These are phyloP conservation scores for Neospermospora avenae DNA, from an alignment of 2,329 filamentous ascomycete species.

Conservation along the genomic window DNA sequence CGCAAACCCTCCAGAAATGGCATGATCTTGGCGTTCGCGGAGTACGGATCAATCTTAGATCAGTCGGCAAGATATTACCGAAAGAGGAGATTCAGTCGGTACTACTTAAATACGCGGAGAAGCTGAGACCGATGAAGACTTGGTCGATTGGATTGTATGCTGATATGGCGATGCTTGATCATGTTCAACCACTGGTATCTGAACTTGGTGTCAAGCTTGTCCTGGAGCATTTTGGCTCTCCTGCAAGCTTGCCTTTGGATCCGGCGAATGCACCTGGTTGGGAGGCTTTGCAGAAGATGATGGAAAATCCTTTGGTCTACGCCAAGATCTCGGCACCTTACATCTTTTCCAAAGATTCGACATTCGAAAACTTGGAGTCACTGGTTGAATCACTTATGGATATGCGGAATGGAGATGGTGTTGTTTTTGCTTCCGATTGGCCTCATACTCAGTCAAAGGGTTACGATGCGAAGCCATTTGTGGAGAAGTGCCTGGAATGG, in stretches of 20 bases:
- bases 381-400: slow-evolving; percentile 48
- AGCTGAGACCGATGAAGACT: slow-evolving; percentile 39
- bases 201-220: slow-evolving; percentile 12
- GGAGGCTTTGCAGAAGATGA: slow-evolving; percentile 11
- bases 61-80: slow-evolving; percentile 38
- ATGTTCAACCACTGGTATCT: slow-evolving; percentile 12
- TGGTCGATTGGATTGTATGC: slow-evolving; percentile 15
- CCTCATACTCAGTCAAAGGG: slow-evolving; percentile 60
- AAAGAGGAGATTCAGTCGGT: slow-evolving; percentile 23
- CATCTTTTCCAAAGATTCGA: slow-evolving; percentile 45
- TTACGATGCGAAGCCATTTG: slow-evolving; percentile 52
- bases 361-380: slow-evolving; percentile 44
- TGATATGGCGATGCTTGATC: slow-evolving; percentile 14
- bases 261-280: slow-evolving; percentile 7
- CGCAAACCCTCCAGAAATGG: slow-evolving; percentile 47
- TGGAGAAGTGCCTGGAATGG: slow-evolving; percentile 51
- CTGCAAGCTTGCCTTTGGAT: slow-evolving; percentile 7
- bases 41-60: slow-evolving; percentile 57
- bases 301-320: slow-evolving; percentile 32
- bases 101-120: slow-evolving; percentile 45
- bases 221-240: slow-evolving; percentile 13
- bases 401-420: slow-evolving; percentile 38
- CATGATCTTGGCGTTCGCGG: slow-evolving; percentile 56
- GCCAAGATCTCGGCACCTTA: slow-evolving; percentile 49
- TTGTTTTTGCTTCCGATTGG: slow-evolving; percentile 61